phyloP scores from a whole-genome alignment of 129 eudicot genomes.

The Scalesia atractyloides region DNA sequence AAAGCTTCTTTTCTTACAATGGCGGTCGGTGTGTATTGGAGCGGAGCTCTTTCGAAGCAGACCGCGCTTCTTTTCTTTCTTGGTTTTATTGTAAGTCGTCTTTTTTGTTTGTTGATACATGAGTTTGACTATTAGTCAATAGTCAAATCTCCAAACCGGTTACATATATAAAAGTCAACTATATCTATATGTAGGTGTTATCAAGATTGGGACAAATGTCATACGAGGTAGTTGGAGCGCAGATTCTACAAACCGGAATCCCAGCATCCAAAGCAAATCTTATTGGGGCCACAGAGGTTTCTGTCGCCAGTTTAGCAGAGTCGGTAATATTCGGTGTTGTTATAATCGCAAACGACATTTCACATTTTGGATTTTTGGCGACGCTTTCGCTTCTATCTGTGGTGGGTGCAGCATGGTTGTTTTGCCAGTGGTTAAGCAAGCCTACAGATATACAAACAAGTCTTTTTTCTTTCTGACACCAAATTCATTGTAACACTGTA shows the following conservation, averaged over 20 bases:
- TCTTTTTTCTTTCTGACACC: conserved; percentile 55
- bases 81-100: conserved; percentile 72
- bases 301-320: conserved; percentile 93
- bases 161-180: neutral
- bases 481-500: conserved; percentile 29
- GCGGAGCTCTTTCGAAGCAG: conserved; percentile 75
- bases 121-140: conserved; percentile 13
- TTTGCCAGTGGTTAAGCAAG: conserved; percentile 76
- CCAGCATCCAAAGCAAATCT: conserved; percentile 95
- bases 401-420: conserved; percentile 83
- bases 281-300: conserved; percentile 91
- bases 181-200: conserved; percentile 53
- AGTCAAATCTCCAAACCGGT: conserved; percentile 1
- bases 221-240: conserved; percentile 87
- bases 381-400: conserved; percentile 81
- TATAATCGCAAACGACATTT: conserved; percentile 82
- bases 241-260: conserved; percentile 95
- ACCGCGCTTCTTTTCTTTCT: conserved; percentile 71
- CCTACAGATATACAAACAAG: conserved; percentile 81
- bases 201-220: conserved; percentile 98
- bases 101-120: neutral
- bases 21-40: conserved; percentile 93
- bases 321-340: conserved; percentile 81
- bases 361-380: conserved; percentile 90
- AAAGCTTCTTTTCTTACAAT: conserved; percentile 86